A percentile compares a stretch with the other conserved stretches of the same genome.
Evolutionary conservation across 1,139 yeast species (phyloP).

Genomic region (Blastobotrys petasosporus): DNA sequence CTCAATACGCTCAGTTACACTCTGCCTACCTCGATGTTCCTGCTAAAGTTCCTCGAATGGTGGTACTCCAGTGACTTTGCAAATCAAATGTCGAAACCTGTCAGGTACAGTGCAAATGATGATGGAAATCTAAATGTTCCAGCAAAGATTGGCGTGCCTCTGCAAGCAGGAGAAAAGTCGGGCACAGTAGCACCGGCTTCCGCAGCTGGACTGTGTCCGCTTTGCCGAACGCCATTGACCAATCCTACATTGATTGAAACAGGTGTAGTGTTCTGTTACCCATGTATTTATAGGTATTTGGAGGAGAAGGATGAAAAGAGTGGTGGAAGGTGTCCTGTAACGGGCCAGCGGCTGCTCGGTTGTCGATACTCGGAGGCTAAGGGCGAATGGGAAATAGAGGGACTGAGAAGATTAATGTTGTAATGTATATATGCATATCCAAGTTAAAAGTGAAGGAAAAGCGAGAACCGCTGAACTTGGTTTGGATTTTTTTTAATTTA

Average conservation of each 20-base stretch:
- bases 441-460: no score
- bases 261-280: constrained; percentile 84
- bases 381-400: constrained; percentile 66
- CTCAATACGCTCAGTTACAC: constrained; percentile 34
- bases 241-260: constrained; percentile 90
- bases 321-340: constrained; percentile 83
- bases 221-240: constrained; percentile 59
- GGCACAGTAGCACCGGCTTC: constrained; percentile 6
- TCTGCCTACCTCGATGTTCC: constrained; percentile 79
- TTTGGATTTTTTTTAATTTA: no score
- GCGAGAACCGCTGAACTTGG: no score
- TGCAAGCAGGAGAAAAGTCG: not conserved
- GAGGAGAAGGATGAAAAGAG: constrained; percentile 39
- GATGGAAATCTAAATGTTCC: constrained; percentile 50
- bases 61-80: constrained; percentile 82
- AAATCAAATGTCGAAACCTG: constrained; percentile 50
- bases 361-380: constrained; percentile 57
- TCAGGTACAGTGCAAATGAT: constrained; percentile 41
- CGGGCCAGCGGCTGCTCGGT: constrained; percentile 66
- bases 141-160: constrained; percentile 20
- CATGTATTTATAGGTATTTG: constrained; percentile 70
- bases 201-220: constrained; percentile 47
- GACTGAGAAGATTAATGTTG: constrained; percentile 65
- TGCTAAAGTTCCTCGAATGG: constrained; percentile 89
- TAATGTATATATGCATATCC: constrained; percentile 23